Conservation (phyloP, 2,329 filamentous ascomycete species). For the Fusarium sp. region DNA sequence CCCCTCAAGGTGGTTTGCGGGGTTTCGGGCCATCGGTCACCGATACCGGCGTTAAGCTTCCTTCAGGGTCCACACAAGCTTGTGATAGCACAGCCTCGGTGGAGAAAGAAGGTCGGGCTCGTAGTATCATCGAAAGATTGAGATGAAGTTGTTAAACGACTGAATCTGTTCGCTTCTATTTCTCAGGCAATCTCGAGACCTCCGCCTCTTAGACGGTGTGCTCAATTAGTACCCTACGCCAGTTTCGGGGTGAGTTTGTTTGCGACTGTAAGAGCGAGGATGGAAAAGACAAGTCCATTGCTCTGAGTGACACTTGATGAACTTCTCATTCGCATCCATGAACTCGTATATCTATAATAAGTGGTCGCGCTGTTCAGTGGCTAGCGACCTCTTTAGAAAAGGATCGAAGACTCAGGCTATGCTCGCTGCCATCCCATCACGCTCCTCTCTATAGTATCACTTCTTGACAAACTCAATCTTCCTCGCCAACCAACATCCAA, state of each 20-base stretch:
- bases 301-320: too few species aligned
- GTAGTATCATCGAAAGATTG: background rate
- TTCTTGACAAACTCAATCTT: constrained; percentile 22
- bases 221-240: too few species aligned
- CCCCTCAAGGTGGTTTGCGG: constrained; percentile 13
- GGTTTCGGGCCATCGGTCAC: constrained; percentile 30
- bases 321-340: background rate
- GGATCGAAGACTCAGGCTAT: background rate
- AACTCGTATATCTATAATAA: background rate
- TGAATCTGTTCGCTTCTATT: too few species aligned
- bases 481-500: constrained; percentile 27
- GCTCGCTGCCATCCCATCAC: too few species aligned
- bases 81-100: background rate
- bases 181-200: too few species aligned
- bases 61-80: constrained; percentile 20
- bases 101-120: background rate
- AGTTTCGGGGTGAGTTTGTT: too few species aligned
- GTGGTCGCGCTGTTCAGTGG: background rate
- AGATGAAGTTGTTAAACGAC: background rate
- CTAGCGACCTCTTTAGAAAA: background rate
- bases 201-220: too few species aligned
- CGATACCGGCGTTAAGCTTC: constrained; percentile 23
- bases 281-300: too few species aligned
- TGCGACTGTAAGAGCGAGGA: too few species aligned
- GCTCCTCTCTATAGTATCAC: background rate